phyloP scores from a whole-genome alignment of 345 rosid genomes.

The Eucalyptus brandiana region DNA sequence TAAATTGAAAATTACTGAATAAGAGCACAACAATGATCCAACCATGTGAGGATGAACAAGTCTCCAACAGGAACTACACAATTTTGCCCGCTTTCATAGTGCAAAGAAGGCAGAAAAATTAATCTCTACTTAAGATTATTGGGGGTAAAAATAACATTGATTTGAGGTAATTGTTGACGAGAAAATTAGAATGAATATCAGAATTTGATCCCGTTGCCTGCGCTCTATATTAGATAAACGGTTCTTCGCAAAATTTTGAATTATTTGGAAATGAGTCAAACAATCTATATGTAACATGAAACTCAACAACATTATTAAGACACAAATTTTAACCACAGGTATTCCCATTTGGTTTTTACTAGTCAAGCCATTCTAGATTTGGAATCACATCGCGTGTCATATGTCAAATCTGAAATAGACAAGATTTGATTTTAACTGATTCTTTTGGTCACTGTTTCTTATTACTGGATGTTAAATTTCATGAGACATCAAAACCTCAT shows the following conservation, averaged over 20 bases:
- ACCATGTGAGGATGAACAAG: not conserved
- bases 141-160: not conserved
- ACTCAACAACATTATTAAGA: not conserved
- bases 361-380: not conserved
- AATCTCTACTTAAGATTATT: not conserved
- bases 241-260: not conserved
- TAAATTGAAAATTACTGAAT: not conserved
- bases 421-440: not conserved
- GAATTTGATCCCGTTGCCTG: not conserved
- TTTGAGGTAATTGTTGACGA: not conserved
- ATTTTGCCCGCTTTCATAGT: not conserved
- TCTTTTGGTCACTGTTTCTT: not conserved
- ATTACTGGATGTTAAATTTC: not conserved
- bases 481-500: not conserved
- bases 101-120: not conserved
- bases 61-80: not conserved
- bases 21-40: not conserved
- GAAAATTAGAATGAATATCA: not conserved
- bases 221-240: not conserved
- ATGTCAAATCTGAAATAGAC: not conserved
- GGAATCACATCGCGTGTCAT: not conserved
- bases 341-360: not conserved
- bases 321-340: not conserved
- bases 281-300: not conserved
- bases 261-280: not conserved